Evolutionary conservation across 768 basidiomycete species (phyloP).

Genomic region (Boletus subcaerulescens): DNA sequence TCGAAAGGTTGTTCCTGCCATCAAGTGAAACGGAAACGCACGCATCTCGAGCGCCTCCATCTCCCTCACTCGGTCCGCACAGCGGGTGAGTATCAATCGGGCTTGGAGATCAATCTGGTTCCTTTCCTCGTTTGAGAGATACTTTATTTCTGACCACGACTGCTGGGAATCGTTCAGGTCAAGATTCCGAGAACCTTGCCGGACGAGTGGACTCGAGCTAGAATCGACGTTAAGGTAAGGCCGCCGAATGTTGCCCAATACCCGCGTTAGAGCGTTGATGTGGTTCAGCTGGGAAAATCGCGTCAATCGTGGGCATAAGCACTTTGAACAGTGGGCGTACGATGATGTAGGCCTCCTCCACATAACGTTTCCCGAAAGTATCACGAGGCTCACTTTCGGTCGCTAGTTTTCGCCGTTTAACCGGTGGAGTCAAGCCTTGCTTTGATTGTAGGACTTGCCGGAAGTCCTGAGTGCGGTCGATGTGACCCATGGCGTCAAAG

Average conservation of each 20-base stretch:
- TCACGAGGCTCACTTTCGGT: constrained; percentile 38
- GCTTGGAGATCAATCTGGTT: constrained; percentile 96
- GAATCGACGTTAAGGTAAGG: constrained; percentile 85
- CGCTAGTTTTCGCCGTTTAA: constrained; percentile 49
- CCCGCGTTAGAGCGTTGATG: constrained; percentile 63
- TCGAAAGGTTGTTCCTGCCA: constrained; percentile 15
- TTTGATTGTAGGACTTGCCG: constrained; percentile 48
- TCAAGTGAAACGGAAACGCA: constrained; percentile 40
- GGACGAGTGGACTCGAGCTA: constrained; percentile 47
- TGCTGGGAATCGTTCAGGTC: constrained; percentile 52
- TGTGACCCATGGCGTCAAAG: constrained; percentile 47
- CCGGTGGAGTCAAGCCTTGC: constrained; percentile 39
- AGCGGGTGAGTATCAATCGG: constrained; percentile 78
- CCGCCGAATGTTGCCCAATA: constrained; percentile 74
- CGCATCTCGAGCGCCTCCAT: constrained; percentile 89
- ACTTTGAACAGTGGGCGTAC: constrained; percentile 33
- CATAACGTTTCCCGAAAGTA: constrained; percentile 60
- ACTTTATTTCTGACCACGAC: constrained; percentile 61
- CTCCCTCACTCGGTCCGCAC: constrained; percentile 81
- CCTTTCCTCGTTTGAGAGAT: constrained; percentile 85
- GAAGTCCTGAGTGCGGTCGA: constrained; percentile 64
- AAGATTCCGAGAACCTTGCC: constrained; percentile 49
- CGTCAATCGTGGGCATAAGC: neutral
- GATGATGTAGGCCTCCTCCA: constrained; percentile 73
- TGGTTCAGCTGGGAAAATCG: constrained; percentile 57